A percentile compares a stretch with the other conserved stretches of the same genome.
Evolutionary conservation across 208 protist genomes (phyloP).

Genomic region (Crithidia fasciculata): DNA sequence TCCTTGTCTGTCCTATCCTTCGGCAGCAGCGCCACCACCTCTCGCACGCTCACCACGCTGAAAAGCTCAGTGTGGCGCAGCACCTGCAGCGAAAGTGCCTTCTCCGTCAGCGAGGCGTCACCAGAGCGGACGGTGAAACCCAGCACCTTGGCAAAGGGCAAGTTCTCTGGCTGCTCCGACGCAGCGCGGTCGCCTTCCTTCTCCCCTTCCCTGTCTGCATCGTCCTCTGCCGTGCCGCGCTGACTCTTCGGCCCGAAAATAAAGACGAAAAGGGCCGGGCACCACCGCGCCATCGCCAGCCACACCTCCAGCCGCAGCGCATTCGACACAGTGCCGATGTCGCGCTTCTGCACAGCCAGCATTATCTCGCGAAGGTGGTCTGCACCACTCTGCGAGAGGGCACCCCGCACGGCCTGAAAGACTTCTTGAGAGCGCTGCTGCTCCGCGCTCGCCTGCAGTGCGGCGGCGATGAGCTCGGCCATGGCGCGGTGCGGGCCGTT

Average conservation of each 20-base stretch:
- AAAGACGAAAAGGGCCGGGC: conserved; percentile 27
- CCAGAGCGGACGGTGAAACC: conserved; percentile 17
- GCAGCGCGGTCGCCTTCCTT: neutral
- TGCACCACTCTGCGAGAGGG: conserved; percentile 1
- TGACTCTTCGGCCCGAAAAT: conserved; percentile 24
- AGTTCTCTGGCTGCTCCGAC: conserved; percentile 21
- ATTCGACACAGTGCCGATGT: conserved; percentile 24
- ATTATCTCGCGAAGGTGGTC: neutral
- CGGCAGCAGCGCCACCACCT: conserved; percentile 17
- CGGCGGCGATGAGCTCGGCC: conserved; percentile 29
- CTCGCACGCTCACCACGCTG: conserved; percentile 5
- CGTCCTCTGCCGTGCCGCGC: conserved; percentile 1
- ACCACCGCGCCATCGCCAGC: conserved; percentile 32
- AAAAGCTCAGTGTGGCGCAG: conserved; percentile 27
- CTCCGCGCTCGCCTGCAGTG: conserved; percentile 18
- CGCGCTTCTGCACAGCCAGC: conserved; percentile 17
- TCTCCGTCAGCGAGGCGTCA: conserved; percentile 28
- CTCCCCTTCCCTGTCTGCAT: neutral
- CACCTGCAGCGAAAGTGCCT: conserved; percentile 31
- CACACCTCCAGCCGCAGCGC: conserved; percentile 35
- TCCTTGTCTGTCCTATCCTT: neutral
- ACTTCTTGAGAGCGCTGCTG: neutral
- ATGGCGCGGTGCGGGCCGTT: conserved; percentile 11
- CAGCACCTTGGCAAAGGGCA: conserved; percentile 33
- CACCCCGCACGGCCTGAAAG: conserved; percentile 19